A percentile compares a stretch with the other conserved stretches of the same genome.
Evolutionary conservation across 2,329 filamentous ascomycete species (phyloP).

Genomic region (Aphanoascus verrucosus): DNA sequence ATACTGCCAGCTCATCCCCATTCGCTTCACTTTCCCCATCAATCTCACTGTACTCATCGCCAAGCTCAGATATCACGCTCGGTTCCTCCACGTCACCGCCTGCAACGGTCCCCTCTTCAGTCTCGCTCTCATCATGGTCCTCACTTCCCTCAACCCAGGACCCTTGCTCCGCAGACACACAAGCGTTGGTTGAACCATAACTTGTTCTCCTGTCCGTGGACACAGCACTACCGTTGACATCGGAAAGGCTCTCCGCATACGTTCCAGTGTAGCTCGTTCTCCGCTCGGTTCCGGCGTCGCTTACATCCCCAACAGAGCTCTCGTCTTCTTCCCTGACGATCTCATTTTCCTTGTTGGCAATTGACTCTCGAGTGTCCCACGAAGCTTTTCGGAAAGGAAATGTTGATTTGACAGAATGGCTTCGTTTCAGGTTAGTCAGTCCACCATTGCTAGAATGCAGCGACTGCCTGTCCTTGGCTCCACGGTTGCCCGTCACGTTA

Average conservation of each 20-base stretch:
- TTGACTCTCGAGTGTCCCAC: constrained; percentile 48
- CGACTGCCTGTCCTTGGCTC: constrained; percentile 25
- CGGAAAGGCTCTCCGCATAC: constrained; percentile 34
- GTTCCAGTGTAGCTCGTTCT: constrained; percentile 35
- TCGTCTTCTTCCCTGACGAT: constrained; percentile 55
- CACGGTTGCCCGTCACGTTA: constrained; percentile 68
- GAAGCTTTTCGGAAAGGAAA: constrained; percentile 54
- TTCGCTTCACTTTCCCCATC: constrained; percentile 15
- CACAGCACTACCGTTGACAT: constrained; percentile 31
- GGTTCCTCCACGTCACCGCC: constrained; percentile 12
- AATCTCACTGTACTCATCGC: constrained; percentile 22
- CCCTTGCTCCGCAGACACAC: constrained; percentile 23
- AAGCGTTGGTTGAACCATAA: constrained; percentile 31
- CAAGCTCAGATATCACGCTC: constrained; percentile 19
- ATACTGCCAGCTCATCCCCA: constrained; percentile 17
- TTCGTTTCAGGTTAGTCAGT: constrained; percentile 57
- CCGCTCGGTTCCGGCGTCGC: constrained; percentile 41
- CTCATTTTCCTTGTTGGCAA: constrained; percentile 52
- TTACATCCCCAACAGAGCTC: constrained; percentile 30
- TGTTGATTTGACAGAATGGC: constrained; percentile 63
- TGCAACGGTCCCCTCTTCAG: constrained; percentile 16
- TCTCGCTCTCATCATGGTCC: constrained; percentile 7
- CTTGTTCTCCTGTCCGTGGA: constrained; percentile 33
- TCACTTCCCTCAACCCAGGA: constrained; percentile 19
- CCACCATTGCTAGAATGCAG: constrained; percentile 27